A percentile compares a stretch with the other conserved stretches of the same genome.
Evolutionary conservation across 257 asterid species (phyloP).

Genomic region (Solanum rostratum): DNA sequence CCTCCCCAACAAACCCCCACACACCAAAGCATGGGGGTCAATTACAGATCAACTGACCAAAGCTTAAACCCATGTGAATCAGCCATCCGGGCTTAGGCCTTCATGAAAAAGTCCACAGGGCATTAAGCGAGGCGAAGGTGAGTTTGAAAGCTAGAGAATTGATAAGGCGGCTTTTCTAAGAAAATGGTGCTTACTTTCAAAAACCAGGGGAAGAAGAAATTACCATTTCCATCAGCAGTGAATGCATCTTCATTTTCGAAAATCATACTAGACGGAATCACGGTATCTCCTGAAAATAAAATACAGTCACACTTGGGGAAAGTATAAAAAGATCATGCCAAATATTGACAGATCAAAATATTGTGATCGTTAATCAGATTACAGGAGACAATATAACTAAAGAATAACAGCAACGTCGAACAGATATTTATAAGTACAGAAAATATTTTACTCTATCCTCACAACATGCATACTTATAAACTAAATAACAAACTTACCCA

Average conservation of each 20-base stretch:
- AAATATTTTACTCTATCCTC: not conserved
- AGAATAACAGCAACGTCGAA: not conserved
- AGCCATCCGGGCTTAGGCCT: not conserved
- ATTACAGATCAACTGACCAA: not conserved
- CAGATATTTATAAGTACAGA: not conserved
- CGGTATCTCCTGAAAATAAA: not conserved
- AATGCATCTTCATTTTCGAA: conserved; percentile 8
- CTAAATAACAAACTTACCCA: not conserved
- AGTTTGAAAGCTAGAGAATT: not conserved
- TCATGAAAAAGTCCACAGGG: not conserved
- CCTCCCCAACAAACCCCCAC: too few relatives aligned
- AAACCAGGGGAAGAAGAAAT: conserved; percentile 3
- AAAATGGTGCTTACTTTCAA: not conserved
- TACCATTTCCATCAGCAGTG: conserved; percentile 25
- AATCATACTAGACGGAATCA: conserved; percentile 1
- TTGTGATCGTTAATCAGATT: not conserved
- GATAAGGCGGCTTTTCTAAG: not conserved
- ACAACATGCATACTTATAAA: not conserved
- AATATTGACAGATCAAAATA: not conserved
- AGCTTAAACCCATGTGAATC: not conserved
- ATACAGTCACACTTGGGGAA: not conserved
- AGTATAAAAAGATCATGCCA: not conserved
- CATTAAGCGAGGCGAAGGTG: not conserved
- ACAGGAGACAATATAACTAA: not conserved
- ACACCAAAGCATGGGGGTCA: too few relatives aligned